Evolutionary conservation across 1,284 basidiomycete genomes (phyloP).

Genomic region (Sparassis latifolia): DNA sequence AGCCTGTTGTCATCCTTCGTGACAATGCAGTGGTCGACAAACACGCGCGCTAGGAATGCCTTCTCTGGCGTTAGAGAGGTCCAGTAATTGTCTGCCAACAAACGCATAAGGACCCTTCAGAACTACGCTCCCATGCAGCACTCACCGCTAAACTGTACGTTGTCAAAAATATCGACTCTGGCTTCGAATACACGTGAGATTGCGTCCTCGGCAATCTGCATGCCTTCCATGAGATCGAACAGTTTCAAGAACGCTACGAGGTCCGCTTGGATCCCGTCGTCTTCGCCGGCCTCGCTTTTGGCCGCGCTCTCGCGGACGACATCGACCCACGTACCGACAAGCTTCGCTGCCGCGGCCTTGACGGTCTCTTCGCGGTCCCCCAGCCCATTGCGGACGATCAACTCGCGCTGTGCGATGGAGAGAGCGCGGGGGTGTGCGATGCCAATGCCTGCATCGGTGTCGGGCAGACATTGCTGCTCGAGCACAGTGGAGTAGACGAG

Average conservation of each 20-base stretch:
- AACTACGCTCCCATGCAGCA: slow-evolving; percentile 3
- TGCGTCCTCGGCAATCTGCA: slow-evolving; percentile 57
- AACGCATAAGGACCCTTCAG: background rate
- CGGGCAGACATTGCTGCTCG: slow-evolving; percentile 23
- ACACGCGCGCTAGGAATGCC: slow-evolving; percentile 80
- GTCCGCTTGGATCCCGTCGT: slow-evolving; percentile 8
- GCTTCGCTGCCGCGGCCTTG: slow-evolving; percentile 69
- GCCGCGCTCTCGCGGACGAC: slow-evolving; percentile 19
- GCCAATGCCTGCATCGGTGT: slow-evolving; percentile 31
- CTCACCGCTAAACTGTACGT: slow-evolving; percentile 69
- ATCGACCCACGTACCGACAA: slow-evolving; percentile 78
- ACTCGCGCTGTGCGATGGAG: slow-evolving; percentile 72
- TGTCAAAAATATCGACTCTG: slow-evolving; percentile 54
- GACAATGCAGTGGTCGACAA: slow-evolving; percentile 73
- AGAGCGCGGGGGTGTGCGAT: slow-evolving; percentile 65
- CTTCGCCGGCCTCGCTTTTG: slow-evolving; percentile 2
- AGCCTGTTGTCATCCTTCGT: slow-evolving; percentile 63
- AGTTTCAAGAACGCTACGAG: slow-evolving; percentile 51
- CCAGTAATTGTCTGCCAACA: slow-evolving; percentile 68
- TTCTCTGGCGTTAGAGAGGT: slow-evolving; percentile 71
- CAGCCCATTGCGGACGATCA: slow-evolving; percentile 75
- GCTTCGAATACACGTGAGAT: slow-evolving; percentile 59
- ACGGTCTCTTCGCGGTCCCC: slow-evolving; percentile 87
- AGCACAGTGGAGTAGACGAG: slow-evolving; percentile 74
- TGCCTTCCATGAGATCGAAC: slow-evolving; percentile 57